phyloP scores from a whole-genome alignment of 2,329 filamentous ascomycete genomes.

The Fusarium marasasianum region DNA sequence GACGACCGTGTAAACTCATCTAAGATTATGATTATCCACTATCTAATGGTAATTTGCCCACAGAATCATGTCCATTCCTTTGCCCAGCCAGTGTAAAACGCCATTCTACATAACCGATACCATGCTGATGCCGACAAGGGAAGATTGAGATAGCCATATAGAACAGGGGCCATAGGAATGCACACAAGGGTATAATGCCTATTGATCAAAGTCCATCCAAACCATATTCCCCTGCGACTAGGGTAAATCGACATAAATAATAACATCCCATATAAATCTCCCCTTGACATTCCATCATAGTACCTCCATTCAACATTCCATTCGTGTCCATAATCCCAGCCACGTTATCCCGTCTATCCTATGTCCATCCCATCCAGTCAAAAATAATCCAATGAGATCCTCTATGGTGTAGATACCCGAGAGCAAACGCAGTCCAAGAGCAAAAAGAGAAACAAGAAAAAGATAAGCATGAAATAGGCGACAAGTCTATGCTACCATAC shows the following conservation, averaged over 20 bases:
- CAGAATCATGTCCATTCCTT: conserved; percentile 29
- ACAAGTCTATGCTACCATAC: conserved; percentile 31
- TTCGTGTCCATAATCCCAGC: conserved; percentile 29
- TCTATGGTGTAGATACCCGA: conserved; percentile 34
- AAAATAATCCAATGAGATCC: conserved; percentile 17
- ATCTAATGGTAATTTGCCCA: conserved; percentile 11
- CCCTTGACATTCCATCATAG: conserved; percentile 26
- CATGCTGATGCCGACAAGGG: conserved; percentile 5
- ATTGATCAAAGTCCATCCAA: conserved; percentile 40
- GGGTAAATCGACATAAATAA: conserved; percentile 17
- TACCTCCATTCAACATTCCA: conserved; percentile 27
- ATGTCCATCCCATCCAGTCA: conserved; percentile 14
- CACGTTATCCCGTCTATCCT: conserved; percentile 32
- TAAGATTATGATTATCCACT: conserved; percentile 35
- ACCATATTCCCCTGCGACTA: conserved; percentile 25
- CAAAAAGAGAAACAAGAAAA: conserved; percentile 4
- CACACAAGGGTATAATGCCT: conserved; percentile 47
- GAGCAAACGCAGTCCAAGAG: conserved; percentile 9
- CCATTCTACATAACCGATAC: conserved; percentile 12
- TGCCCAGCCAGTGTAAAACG: background rate
- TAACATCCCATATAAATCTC: conserved; percentile 14
- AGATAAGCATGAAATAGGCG: conserved; percentile 7
- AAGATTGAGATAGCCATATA: conserved; percentile 9
- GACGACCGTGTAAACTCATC: background rate
- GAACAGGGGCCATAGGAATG: conserved; percentile 32